Percentiles rank a stretch among this genome's conserved stretches.
These are phyloP conservation scores for Collybia sp. DNA, from an alignment of 768 basidiomycete species.

Conservation along the genomic window DNA sequence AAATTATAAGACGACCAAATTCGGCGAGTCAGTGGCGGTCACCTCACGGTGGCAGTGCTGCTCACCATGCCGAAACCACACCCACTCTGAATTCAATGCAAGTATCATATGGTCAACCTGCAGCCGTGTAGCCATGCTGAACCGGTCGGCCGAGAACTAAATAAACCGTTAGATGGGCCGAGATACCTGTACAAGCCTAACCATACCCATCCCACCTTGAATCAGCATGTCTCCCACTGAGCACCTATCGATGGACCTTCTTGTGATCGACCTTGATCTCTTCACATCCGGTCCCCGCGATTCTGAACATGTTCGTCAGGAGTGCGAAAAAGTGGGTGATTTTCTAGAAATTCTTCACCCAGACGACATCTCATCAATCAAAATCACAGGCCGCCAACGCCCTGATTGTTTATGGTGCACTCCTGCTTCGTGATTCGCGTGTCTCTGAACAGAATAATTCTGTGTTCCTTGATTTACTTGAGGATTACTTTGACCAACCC, in stretches of 20 bases:
- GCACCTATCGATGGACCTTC: constrained; percentile 49
- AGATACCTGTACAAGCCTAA: neutral
- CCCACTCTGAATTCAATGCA: no score
- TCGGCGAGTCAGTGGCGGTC: constrained; percentile 7
- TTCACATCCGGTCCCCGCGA: constrained; percentile 45
- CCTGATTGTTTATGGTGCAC: constrained; percentile 79
- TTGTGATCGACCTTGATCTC: constrained; percentile 74
- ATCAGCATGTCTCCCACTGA: neutral
- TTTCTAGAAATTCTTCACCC: neutral
- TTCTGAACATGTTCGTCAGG: constrained; percentile 46
- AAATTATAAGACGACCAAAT: constrained; percentile 4
- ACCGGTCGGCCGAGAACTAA: neutral
- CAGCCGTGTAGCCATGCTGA: neutral
- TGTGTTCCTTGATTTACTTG: constrained; percentile 81
- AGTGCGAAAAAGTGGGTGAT: constrained; percentile 57
- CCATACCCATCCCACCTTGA: neutral
- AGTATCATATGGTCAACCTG: no score
- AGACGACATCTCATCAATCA: constrained; percentile 3
- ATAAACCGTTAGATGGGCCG: constrained; percentile 1
- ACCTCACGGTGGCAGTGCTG: no score
- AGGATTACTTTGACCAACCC: constrained; percentile 89
- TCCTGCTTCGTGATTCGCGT: constrained; percentile 81
- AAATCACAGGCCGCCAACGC: constrained; percentile 67
- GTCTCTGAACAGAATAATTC: constrained; percentile 80
- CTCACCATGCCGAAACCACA: no score